Evolutionary conservation across 352 stramenopile genomes (phyloP), one percentile per base, ranked within the genome.

Genomic region (Phytophthora pini): DNA sequence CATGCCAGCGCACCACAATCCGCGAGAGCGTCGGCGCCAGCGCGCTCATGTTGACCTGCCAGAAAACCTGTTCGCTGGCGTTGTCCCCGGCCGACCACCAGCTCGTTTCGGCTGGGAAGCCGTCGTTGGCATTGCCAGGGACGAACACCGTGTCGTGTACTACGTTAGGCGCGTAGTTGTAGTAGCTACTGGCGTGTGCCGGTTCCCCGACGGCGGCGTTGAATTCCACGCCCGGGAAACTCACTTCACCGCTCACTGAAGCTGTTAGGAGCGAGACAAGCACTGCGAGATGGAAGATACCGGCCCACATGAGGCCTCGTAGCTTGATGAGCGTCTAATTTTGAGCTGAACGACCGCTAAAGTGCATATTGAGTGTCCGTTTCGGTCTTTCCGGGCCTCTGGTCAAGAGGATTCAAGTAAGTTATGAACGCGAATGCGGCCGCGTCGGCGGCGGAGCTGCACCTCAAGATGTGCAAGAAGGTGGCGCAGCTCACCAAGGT

Each of bases 401-500:
- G 54, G 36, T 38, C 50, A 59, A 56, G 55, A 41, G 15, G 15
- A 54, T 11, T 45, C 24, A 10, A 24, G 8, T 8, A 20, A 46
- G 52, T 2, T 3, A 72, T 68, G 67, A 71, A 38, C 39, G 31
- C 61, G 40, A 55, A 12, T 47, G 72, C 56, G 26, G 45, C 59
- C 29, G 47, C 59, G 32, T 26, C 24, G 24, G 72, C 71, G 9
- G 34, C 63, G 29, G 89, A 97, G 52, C 60, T 98, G 65, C 90
- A 97, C 53, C 77, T 97, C 41, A 97, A 97, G 70, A 97, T 98
- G 92, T 96, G 88, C 76, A 98, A 98, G 77, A 97, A 98, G 77
- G 93, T 98, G 58, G 92, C 93, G 48, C 92, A 97, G 84, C 79
- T 98, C 20, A 98, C 93, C 26, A 97, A 97, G 68, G 93, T 97